A percentile compares a stretch with the other conserved stretches of the same genome.
Conservation (phyloP, 2,329 filamentous ascomycete species). For the Neurospora crassa region DNA sequence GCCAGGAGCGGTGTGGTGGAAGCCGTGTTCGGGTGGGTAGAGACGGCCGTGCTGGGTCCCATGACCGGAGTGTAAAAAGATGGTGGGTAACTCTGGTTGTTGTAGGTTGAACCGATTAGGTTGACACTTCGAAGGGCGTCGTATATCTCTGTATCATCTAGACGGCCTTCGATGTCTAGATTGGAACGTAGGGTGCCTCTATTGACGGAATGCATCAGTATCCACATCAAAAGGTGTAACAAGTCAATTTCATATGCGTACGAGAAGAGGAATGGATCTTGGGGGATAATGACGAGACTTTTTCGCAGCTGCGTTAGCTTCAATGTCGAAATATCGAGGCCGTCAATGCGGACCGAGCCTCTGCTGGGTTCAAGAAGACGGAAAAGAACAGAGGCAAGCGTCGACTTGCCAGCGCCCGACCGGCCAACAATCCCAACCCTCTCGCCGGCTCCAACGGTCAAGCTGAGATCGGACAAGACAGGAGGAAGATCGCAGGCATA, state of each 20-base stretch:
- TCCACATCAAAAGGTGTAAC: background rate
- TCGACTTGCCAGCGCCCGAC: constrained; percentile 57
- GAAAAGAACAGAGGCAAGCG: constrained; percentile 56
- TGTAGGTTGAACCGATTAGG: constrained; percentile 32
- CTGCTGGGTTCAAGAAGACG: constrained; percentile 39
- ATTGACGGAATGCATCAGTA: background rate
- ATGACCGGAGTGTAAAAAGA: background rate
- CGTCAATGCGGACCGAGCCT: constrained; percentile 36
- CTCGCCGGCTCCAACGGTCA: constrained; percentile 39
- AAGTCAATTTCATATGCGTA: constrained; percentile 2
- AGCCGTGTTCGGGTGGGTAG: background rate
- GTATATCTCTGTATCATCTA: constrained; percentile 53
- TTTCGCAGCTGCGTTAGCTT: constrained; percentile 52
- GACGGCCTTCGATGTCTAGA: constrained; percentile 51
- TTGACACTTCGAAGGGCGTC: constrained; percentile 50
- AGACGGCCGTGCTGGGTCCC: background rate
- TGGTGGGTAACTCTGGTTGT: background rate
- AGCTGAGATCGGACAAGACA: constrained; percentile 28
- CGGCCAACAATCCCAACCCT: constrained; percentile 56
- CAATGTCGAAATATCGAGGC: constrained; percentile 44
- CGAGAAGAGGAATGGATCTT: constrained; percentile 57
- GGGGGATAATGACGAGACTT: constrained; percentile 55
- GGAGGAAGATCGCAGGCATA: constrained; percentile 28
- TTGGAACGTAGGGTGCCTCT: constrained; percentile 52
- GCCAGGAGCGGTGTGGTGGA: background rate